Evolutionary conservation across 495 filamentous ascomycete genomes (phyloP).

Genomic region (Podospora australis): DNA sequence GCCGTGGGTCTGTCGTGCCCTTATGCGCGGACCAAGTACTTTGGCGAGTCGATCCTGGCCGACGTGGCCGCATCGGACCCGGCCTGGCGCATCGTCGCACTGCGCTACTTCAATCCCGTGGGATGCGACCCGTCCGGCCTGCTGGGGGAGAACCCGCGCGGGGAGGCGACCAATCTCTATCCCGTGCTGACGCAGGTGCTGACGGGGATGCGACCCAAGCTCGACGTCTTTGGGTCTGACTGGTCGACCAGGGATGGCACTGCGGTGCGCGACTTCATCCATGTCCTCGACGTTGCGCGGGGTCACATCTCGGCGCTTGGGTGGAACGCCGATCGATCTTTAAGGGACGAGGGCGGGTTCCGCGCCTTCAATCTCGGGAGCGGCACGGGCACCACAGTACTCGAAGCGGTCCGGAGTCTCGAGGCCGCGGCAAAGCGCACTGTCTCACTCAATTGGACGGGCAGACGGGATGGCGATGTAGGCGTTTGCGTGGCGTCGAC

Average conservation of each 20-base stretch:
- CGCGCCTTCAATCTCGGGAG: conserved; percentile 50
- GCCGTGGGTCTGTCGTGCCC: conserved; percentile 53
- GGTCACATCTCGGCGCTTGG: conserved; percentile 56
- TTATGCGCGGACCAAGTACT: conserved; percentile 61
- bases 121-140: conserved; percentile 59
- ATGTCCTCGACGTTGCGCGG: conserved; percentile 56
- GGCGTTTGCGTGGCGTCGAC: conserved; percentile 23
- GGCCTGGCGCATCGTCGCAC: conserved; percentile 54
- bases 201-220: conserved; percentile 44
- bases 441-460: conserved; percentile 17
- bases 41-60: conserved; percentile 58
- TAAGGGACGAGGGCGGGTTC: conserved; percentile 29
- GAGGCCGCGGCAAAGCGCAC: conserved; percentile 13
- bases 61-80: conserved; percentile 54
- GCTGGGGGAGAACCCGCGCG: conserved; percentile 59
- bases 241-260: conserved; percentile 65
- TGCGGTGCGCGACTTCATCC: conserved; percentile 68
- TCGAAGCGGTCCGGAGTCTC: conserved; percentile 43
- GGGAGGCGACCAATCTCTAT: conserved; percentile 56
- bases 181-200: conserved; percentile 56
- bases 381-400: conserved; percentile 45
- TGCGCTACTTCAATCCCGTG: conserved; percentile 64
- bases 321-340: conserved; percentile 9
- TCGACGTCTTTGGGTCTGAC: conserved; percentile 57
- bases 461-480: conserved; percentile 23